Base-by-base conservation (phyloP, 2,329 filamentous ascomycete species). In the Botrytis sinoallii region DNA sequence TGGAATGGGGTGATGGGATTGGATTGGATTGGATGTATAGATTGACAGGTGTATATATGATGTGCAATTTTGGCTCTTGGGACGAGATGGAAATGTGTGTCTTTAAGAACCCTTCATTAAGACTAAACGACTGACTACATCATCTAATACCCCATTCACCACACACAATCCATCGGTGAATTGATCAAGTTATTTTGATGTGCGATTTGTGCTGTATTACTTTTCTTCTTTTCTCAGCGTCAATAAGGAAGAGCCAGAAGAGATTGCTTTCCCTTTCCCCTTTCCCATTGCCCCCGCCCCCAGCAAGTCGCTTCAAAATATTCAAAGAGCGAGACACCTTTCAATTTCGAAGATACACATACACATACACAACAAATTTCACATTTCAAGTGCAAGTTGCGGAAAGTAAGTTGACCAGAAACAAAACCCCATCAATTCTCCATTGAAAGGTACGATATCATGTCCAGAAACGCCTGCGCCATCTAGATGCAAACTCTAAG, bases 391-490 rank as follows among this genome's bases (percentile, higher is more conserved):
- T 18, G 35, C 60, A 42, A 42, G 14, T n/a, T 0, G 0, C 52
- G 25, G 10, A 20, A 44, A 44, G 25, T 10, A 22, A 64, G 8
- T 29, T 16, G n/a, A 18, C 64, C 18, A 70, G 44, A 32, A 57
- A 32, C 14, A 29, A 48, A 22, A 25, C 4, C 35, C n/a, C 38
- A 29, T 29, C 38, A 42, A 25, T n/a, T 69, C 10, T 57, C 6
- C 48, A 69, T 69, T 57, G 48, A 42, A 18, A 67, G 44, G 22
- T 52, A 69, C 18, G 55, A 32, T 9, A 42, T 25, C 38, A 38
- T 42, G 55, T 69, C 66, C 48, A 57, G 18, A 69, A 69, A 52
- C 48, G 65, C 65, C 60, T 25, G 60, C 35, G 60, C 61, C 66
- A 44, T 57, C 66, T 69, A 57, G 35, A 69, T 69, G 66, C 48